These are phyloP conservation scores for Colletotrichum euphorbiae DNA, from an alignment of 2,329 filamentous ascomycete species.

Conservation along the genomic window DNA sequence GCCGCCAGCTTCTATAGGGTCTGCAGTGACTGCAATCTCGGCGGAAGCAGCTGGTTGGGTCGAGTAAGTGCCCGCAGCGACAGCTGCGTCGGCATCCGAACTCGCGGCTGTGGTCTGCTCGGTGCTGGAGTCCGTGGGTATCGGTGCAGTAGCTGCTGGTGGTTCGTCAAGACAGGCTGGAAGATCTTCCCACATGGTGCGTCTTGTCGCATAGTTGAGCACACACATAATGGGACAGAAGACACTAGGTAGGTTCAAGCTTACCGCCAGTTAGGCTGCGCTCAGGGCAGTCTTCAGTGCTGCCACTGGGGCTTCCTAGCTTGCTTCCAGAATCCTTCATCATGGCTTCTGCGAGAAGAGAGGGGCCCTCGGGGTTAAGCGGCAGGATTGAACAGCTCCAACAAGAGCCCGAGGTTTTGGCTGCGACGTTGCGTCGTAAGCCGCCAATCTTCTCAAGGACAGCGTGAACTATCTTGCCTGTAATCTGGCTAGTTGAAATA, in stretches of 20 bases:
- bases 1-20: slow-evolving; percentile 26
- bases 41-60: neutral
- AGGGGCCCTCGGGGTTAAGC: neutral
- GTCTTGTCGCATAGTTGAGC: neutral
- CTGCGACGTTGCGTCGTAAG: slow-evolving; percentile 17
- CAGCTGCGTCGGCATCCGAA: neutral
- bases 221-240: neutral
- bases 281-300: slow-evolving; percentile 7
- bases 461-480: neutral
- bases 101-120: neutral
- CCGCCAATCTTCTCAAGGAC: neutral
- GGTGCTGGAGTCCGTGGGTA: neutral
- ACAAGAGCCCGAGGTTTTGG: neutral
- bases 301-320: neutral
- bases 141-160: neutral
- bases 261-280: slow-evolving; percentile 11
- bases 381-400: neutral
- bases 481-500: neutral
- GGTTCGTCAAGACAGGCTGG: too few species aligned
- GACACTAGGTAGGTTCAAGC: neutral
- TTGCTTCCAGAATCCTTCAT: slow-evolving; percentile 13
- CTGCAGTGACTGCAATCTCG: neutral
- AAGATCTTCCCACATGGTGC: too few species aligned
- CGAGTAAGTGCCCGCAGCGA: neutral
- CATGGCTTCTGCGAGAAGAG: neutral